Base-by-base conservation (phyloP, 495 filamentous ascomycete species). In the Chlorociboria aeruginascens region DNA sequence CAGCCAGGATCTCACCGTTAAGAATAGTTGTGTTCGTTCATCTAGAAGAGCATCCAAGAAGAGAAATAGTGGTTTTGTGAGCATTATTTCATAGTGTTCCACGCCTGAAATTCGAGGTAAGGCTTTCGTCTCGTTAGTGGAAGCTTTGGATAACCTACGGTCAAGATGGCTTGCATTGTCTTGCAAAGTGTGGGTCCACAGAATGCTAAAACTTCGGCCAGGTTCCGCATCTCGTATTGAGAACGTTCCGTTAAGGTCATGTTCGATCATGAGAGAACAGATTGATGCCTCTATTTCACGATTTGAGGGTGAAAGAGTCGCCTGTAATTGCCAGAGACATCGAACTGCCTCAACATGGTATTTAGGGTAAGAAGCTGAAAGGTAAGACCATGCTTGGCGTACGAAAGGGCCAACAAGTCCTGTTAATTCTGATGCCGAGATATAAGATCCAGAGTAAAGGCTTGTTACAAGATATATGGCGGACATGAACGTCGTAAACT, bases 281-380 rank as follows among this genome's bases (percentile, higher is more conserved):
- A 95, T 82, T 4, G 86, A 77, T 32, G 86, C 85, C 64, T 96
- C 89, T 12, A 95, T 77, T 25, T 76, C 73, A 31, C 68, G 65
- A 46, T 70, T 74, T 0, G 63, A 62, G 0, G 59, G 53, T n/a
- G 66, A 62, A 8, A 78, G 59, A 8, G 66, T 73, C 0, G 76
- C 77, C 54, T 97, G 86, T 37, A 97, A 66, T 42, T 84, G 77
- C 84, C 89, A 93, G 11, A 97, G 64, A 51, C 79, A 84, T 42
- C 85, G 82, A 40, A 93, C 86, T 32, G 87, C 79, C 62, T 97
- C 90, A 17, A 97, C 87, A 60, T 95, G 92, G 53, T 89, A 89
- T 58, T 93, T 93, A 0, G 88, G 89, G 47, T 80, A 81, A 14
- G 81, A 66, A 17, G 86, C 81, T 0, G 86, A 86, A 32, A 96